phyloP scores from a whole-genome alignment of 208 protist species.

The Histomonas meleagridis region DNA sequence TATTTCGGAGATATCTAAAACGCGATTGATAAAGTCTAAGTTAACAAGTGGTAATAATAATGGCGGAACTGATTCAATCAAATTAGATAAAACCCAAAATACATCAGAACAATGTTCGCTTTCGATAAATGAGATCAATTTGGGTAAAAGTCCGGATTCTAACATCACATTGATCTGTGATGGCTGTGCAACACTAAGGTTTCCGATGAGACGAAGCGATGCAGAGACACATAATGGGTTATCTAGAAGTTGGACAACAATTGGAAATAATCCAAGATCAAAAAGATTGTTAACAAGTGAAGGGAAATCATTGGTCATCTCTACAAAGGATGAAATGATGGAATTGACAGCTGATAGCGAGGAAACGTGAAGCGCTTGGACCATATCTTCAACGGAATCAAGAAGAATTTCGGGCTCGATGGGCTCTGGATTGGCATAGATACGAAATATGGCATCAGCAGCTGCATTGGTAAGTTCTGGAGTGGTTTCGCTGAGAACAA shows the following conservation, averaged over 20 bases:
- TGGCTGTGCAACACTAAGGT: background rate
- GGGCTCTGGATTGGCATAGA: background rate
- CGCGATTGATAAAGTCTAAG: background rate
- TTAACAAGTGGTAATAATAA: background rate
- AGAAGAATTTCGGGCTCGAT: background rate
- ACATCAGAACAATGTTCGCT: background rate
- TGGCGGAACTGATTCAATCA: background rate
- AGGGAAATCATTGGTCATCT: background rate
- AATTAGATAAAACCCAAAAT: constrained; percentile 7
- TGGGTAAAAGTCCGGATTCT: background rate
- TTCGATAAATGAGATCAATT: background rate
- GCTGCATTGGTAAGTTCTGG: background rate
- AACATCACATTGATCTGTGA: background rate
- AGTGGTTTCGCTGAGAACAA: background rate
- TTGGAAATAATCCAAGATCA: background rate
- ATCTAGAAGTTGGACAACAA: background rate
- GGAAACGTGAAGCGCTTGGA: too few relatives aligned
- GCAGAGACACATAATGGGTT: background rate
- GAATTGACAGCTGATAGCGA: background rate
- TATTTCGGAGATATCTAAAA: background rate
- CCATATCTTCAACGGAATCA: background rate
- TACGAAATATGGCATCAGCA: background rate
- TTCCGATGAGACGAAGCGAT: background rate
- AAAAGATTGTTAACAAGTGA: background rate
- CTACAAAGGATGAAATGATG: background rate